Conservation (phyloP, 2,329 filamentous ascomycete genomes). For the Arthrinium puccinioides region DNA sequence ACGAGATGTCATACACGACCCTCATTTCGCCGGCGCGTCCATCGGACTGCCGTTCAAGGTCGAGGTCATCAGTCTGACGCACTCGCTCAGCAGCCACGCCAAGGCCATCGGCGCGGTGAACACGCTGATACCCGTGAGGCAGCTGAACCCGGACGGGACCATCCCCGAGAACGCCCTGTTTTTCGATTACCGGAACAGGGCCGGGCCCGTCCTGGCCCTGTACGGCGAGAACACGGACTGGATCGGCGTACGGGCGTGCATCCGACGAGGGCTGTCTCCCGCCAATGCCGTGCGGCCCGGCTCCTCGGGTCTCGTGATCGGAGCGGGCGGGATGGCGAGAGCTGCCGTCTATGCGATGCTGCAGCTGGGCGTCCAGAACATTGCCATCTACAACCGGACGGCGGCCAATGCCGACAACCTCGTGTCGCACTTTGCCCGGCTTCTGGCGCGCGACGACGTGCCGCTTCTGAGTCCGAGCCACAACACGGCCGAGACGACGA, state of each 20-base stretch:
- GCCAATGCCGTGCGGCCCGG: slow-evolving; percentile 55
- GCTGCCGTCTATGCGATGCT: slow-evolving; percentile 74
- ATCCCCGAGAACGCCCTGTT: slow-evolving; percentile 48
- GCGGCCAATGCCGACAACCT: slow-evolving; percentile 58
- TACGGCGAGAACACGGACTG: slow-evolving; percentile 80
- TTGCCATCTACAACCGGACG: slow-evolving; percentile 69
- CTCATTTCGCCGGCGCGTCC: slow-evolving; percentile 64
- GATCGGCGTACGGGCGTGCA: slow-evolving; percentile 69
- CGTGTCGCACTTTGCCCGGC: slow-evolving; percentile 60
- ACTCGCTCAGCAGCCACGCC: slow-evolving; percentile 65
- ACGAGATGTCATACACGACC: slow-evolving; percentile 55
- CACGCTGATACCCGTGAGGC: slow-evolving; percentile 64
- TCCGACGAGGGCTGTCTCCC: slow-evolving; percentile 65
- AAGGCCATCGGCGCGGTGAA: slow-evolving; percentile 71
- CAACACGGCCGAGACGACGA: slow-evolving; percentile 24
- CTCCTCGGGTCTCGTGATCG: slow-evolving; percentile 52
- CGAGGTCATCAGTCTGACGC: slow-evolving; percentile 60
- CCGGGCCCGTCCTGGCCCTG: slow-evolving; percentile 59
- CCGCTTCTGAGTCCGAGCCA: slow-evolving; percentile 34
- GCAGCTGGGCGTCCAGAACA: slow-evolving; percentile 67
- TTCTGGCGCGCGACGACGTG: slow-evolving; percentile 36
- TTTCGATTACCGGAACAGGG: slow-evolving; percentile 50
- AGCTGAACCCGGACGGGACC: slow-evolving; percentile 47
- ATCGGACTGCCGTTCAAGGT: slow-evolving; percentile 71
- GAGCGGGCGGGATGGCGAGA: slow-evolving; percentile 69